Base-by-base conservation (phyloP, 1,284 basidiomycete genomes). In the Ceratobasidium sp. region DNA sequence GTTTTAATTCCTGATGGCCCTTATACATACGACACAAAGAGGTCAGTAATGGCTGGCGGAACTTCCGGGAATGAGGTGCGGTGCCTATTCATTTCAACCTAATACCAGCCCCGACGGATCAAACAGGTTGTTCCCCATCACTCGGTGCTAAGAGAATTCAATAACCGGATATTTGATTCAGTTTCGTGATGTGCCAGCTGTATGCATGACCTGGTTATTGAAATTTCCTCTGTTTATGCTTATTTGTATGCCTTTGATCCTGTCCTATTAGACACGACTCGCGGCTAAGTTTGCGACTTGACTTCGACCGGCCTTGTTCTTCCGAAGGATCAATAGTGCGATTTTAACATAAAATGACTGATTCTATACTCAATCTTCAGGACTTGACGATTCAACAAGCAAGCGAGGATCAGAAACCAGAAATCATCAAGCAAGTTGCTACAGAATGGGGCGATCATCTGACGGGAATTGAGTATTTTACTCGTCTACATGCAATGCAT, bases 361-460 rank as follows among this genome's bases (percentile, higher is more conserved):
- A 41, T 5, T 41, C 36, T 41, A 41, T 11, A 11, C 36, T 11
- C 36, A 41, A 41, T 41, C 36, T 41, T 41, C 6, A 41, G 4
- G 29, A 57, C 15, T 17, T 57, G 54, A 57, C 27, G 15, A 57
- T 57, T 57, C 29, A 24, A 24, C 6, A 22, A 22, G 54, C 54
- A 22, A 57, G 15, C 29, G 8, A 57, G 17, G n/a, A 57, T 17
- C 54, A 57, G 29, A 22, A 17, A 33, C 6, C 17, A 8, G 54
- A 27, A 27, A 29, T 57, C 72, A 81, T 82, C 45, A 81, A 83
- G 50, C 81, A 76, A 67, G 81, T 83, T 19, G 81, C 82, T 1
- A 81, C 78, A 66, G 77, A 67, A 0, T 75, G 82, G 76, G 86
- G 85, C 84, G 80, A 78, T 17, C 79, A 81, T 69, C 79, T 78